Percentiles rank a stretch among this genome's conserved stretches.
These are phyloP conservation scores for Citrullus mucosospermus DNA, from an alignment of 306 rosid species.

Conservation along the genomic window DNA sequence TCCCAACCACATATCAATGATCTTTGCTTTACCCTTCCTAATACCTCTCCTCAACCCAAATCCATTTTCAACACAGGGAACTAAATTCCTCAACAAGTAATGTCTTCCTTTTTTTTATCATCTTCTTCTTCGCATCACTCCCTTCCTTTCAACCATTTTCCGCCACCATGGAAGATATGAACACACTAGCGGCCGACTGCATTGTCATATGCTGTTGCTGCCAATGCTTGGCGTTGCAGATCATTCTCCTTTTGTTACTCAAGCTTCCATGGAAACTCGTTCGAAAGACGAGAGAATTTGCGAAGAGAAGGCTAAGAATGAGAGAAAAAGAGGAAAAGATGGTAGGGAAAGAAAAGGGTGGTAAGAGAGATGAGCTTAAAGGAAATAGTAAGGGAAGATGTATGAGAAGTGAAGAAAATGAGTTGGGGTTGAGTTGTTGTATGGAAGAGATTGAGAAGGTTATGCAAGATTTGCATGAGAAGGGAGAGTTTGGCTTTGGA, in stretches of 20 bases:
- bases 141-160: neutral
- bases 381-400: constrained; percentile 16
- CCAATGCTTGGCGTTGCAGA: constrained; percentile 67
- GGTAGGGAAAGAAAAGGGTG: constrained; percentile 17
- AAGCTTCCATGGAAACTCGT: constrained; percentile 51
- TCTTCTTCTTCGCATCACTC: neutral
- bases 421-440: constrained; percentile 21
- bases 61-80: constrained; percentile 20
- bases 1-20: constrained; percentile 27
- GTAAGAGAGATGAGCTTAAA: constrained; percentile 19
- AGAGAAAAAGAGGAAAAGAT: constrained; percentile 18
- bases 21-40: constrained; percentile 41
- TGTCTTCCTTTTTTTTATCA: constrained; percentile 17
- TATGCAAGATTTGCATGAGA: constrained; percentile 42
- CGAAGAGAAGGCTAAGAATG: constrained; percentile 31
- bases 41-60: constrained; percentile 11
- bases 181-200: constrained; percentile 54
- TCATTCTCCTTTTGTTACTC: constrained; percentile 39
- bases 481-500: constrained; percentile 77
- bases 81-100: constrained; percentile 21
- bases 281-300: constrained; percentile 39
- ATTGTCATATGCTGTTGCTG: constrained; percentile 76
- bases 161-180: constrained; percentile 55
- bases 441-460: constrained; percentile 69
- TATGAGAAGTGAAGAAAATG: constrained; percentile 17